These are phyloP conservation scores for Davidsoniella australis DNA, from an alignment of 2,329 filamentous ascomycete species.

Conservation along the genomic window DNA sequence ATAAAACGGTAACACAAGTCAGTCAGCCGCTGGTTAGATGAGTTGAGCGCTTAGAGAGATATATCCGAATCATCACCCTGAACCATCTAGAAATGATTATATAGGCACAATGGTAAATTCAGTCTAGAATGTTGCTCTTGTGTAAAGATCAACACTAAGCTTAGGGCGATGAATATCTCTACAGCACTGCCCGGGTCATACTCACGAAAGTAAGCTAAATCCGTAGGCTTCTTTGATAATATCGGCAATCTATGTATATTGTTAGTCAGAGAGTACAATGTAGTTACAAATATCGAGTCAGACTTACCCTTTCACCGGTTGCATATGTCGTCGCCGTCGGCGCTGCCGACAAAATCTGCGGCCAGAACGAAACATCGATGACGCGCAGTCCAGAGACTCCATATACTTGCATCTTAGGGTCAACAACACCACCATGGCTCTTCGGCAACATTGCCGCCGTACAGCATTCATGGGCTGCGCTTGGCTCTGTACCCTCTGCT, in stretches of 20 bases:
- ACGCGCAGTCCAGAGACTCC: constrained; percentile 18
- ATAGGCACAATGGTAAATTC: no score
- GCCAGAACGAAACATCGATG: constrained; percentile 21
- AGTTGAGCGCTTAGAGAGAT: no score
- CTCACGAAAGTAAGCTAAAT: neutral
- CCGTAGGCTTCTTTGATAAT: constrained; percentile 5
- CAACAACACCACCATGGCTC: constrained; percentile 23
- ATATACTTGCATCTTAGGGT: constrained; percentile 16
- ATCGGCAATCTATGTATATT: constrained; percentile 8
- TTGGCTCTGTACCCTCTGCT: constrained; percentile 8
- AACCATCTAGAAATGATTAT: no score
- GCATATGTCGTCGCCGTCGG: constrained; percentile 19
- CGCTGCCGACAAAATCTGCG: constrained; percentile 17
- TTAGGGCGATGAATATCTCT: no score
- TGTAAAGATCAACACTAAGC: no score
- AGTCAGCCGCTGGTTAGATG: no score
- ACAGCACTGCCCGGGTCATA: neutral
- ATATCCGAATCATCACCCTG: no score
- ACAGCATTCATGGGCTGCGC: constrained; percentile 13
- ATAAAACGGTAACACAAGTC: no score
- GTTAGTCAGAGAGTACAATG: constrained; percentile 3
- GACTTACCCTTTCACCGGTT: constrained; percentile 20
- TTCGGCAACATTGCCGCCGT: constrained; percentile 23
- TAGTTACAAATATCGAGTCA: neutral
- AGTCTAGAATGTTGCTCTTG: no score